Conservation (phyloP, 148 eudicot species). For the Camellia lanceoleosa region DNA sequence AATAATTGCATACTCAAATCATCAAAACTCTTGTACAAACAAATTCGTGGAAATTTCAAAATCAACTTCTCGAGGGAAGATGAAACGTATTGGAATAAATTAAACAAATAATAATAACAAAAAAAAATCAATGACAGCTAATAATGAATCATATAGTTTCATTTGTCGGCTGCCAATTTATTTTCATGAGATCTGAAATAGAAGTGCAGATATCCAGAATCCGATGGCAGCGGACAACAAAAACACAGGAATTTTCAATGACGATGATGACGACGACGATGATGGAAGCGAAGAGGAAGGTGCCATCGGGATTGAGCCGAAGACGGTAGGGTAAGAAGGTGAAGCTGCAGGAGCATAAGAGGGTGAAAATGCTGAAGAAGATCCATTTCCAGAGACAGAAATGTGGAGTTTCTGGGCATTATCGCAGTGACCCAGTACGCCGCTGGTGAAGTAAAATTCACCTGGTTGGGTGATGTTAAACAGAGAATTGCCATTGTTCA, state of each 20-base stretch:
- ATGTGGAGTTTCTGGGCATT: conserved; percentile 77
- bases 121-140: neutral
- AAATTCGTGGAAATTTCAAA: neutral
- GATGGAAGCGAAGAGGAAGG: conserved; percentile 17
- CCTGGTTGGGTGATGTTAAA: conserved; percentile 71
- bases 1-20: neutral
- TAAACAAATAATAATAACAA: neutral
- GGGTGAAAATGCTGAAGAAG: conserved; percentile 27
- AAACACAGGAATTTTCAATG: conserved; percentile 12
- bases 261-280: conserved; percentile 17
- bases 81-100: neutral
- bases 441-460: conserved; percentile 81
- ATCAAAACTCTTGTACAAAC: neutral
- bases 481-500: conserved; percentile 87
- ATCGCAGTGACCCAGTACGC: conserved; percentile 56
- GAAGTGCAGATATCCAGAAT: neutral
- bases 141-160: neutral
- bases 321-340: conserved; percentile 54
- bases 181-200: neutral
- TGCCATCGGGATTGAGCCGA: conserved; percentile 71
- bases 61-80: neutral
- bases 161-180: neutral
- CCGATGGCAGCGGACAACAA: conserved; percentile 15
- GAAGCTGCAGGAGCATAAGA: conserved; percentile 33
- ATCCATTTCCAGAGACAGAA: conserved; percentile 48